A percentile compares a stretch with the other conserved stretches of the same genome.
Evolutionary conservation across 2,329 filamentous ascomycete genomes (phyloP).

Genomic region (Shiraia sp.): DNA sequence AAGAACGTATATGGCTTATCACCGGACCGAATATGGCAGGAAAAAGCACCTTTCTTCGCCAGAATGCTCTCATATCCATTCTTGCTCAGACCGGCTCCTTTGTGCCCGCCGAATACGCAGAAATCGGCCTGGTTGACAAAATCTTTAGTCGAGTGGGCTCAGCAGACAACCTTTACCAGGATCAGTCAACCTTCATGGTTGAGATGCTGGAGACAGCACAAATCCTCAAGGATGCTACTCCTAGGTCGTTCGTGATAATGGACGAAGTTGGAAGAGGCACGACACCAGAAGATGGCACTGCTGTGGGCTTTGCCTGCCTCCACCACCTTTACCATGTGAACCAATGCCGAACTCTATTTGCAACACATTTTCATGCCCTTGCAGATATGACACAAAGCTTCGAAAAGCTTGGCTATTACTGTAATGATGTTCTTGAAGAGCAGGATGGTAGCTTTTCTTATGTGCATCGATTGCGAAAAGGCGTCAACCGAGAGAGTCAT

Average conservation of each 20-base stretch:
- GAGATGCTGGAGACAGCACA: constrained; percentile 97
- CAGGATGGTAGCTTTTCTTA: constrained; percentile 70
- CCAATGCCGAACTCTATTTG: constrained; percentile 80
- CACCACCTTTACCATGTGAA: constrained; percentile 81
- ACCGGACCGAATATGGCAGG: constrained; percentile 97
- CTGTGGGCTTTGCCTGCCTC: constrained; percentile 86
- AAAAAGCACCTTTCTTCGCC: constrained; percentile 93
- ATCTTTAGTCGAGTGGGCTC: constrained; percentile 87
- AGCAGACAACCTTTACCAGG: constrained; percentile 89
- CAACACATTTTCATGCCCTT: constrained; percentile 89
- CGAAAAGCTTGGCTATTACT: constrained; percentile 71
- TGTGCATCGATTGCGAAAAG: constrained; percentile 77
- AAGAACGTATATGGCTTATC: constrained; percentile 70
- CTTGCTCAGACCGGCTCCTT: constrained; percentile 91
- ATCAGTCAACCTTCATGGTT: constrained; percentile 99
- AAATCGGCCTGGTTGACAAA: constrained; percentile 90
- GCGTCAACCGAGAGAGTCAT: constrained; percentile 85
- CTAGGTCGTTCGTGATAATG: constrained; percentile 90
- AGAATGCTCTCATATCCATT: constrained; percentile 93
- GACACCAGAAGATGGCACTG: constrained; percentile 87
- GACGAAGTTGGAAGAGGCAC: constrained; percentile 96
- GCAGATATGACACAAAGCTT: constrained; percentile 72
- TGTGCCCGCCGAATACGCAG: constrained; percentile 84
- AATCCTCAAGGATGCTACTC: constrained; percentile 83
- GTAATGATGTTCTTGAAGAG: constrained; percentile 85